phyloP scores from a whole-genome alignment of 306 rosid genomes.

The Cercis canadensis region DNA sequence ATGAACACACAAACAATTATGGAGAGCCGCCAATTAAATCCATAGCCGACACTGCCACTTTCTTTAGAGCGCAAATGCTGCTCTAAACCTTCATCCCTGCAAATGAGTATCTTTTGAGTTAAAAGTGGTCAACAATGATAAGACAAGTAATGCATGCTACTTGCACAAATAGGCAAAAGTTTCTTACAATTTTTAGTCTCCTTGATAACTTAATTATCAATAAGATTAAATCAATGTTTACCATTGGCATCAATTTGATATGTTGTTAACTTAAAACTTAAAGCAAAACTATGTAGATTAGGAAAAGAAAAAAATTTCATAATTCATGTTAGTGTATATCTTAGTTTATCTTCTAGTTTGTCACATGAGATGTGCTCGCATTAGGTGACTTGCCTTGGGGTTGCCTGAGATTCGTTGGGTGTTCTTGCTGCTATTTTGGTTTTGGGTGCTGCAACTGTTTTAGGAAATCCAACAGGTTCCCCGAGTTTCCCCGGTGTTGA shows the following conservation, averaged over 20 bases:
- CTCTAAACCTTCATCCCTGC: constrained; percentile 42
- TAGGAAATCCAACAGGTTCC: background rate
- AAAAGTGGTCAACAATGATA: background rate
- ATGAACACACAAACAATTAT: constrained; percentile 39
- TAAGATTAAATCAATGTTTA: too few relatives aligned
- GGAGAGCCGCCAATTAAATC: constrained; percentile 45
- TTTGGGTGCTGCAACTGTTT: constrained; percentile 27
- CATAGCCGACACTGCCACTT: constrained; percentile 24
- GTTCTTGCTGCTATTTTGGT: constrained; percentile 18
- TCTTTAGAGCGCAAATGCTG: constrained; percentile 14
- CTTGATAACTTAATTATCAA: too few relatives aligned
- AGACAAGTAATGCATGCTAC: background rate
- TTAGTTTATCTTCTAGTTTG: background rate
- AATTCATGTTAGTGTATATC: background rate
- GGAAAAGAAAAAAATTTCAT: background rate
- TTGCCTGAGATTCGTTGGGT: constrained; percentile 30
- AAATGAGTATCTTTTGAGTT: constrained; percentile 9
- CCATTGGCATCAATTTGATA: too few relatives aligned
- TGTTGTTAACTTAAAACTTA: too few relatives aligned
- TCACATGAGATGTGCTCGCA: constrained; percentile 17
- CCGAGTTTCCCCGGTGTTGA: constrained; percentile 13
- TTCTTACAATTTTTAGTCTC: too few relatives aligned
- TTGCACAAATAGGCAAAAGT: background rate
- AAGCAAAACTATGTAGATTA: too few relatives aligned
- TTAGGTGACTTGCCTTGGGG: constrained; percentile 36